Base-by-base conservation (phyloP, 768 basidiomycete genomes). In the Grammothele lineata region DNA sequence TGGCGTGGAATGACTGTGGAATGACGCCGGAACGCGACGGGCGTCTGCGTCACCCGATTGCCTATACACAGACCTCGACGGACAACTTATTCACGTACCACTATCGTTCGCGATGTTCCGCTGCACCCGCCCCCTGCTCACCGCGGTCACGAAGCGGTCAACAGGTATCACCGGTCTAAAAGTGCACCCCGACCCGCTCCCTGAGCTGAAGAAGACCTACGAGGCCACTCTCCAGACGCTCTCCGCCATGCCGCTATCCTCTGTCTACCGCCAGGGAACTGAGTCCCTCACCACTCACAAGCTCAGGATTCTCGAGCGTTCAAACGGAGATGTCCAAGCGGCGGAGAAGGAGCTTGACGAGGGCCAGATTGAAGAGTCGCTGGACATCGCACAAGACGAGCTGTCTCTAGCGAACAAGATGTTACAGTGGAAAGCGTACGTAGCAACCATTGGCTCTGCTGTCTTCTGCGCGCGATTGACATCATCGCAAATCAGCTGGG, bases 351-450 rank as follows among this genome's bases (percentile, higher is more conserved):
- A 78, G 64, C 63, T 97, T 33, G 78, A 84, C 40, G 89, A 89
- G 63, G 90, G 92, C 0, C 81, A 90, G 57, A 88, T 96, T 35
- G 94, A 98, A 71, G 77, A 92, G 65, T 78, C 87, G 26, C 59
- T 98, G 57, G 77, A 81, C 55, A 81, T 89, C 65, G 94, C 93
- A 10, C 69, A 81, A 56, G 87, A 87, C 60, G 94, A 98, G 66
- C 71, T 91, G 46, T 72, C 70, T 45, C 72, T 97, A 32, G 88
- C 75, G 4, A 71, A 71, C 25, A 88, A 88, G 68, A 88, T 96
- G 85, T 61, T 85, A n/a, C 86, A 93, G 62, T 98, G 92, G 92
- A 95, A 94, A 71, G 80, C 88, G 94, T 97, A 65, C 66, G 92
- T 85, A n/a, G n/a, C 27, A 30, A 30, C 14, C 27, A 30, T 30